Evolutionary conservation across 2,329 filamentous ascomycete genomes (phyloP), one percentile per base, ranked within the genome.

Genomic region (Venturia asperata): DNA sequence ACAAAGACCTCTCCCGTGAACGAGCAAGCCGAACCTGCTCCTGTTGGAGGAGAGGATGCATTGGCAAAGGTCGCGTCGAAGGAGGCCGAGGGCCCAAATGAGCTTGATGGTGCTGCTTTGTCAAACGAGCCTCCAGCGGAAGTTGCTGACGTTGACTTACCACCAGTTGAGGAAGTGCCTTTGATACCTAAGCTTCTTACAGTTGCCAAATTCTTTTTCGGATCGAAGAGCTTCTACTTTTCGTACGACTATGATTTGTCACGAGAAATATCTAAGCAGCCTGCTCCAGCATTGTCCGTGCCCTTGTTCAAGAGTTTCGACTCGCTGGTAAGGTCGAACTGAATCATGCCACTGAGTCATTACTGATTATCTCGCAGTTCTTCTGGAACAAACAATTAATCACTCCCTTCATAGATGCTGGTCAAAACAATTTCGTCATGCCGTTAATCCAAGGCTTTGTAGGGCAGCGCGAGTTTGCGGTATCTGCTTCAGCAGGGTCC

Each of bases 171-270:
- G 21, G 34, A 62, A 42, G 70, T 72, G n/a, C 70, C 71, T 27
- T 77, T 97, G 41, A 79, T 96, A 13, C 93, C 93, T 1, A 96
- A 96, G 72, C 81, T 97, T 47, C 76, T 99, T 52, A 85, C 89
- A 49, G 95, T 90, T 41, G 87, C 91, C 1, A 90, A 90, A 72
- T 85, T 97, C 65, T 85, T 96, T 67, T 93, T 97, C 72, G 87
- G 89, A 0, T 83, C 87, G 0, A 83, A 84, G 68, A 97, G 91
- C 74, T 97, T 97, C 75, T 97, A 89, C 79, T 99, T 93, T 75
- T 92, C 92, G 0, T 97, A 99, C 74, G 94, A 99, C 69, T 84
- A 93, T 73, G 92, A 99, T 73, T 84, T 99, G 62, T 97, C 94
- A 0, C 84, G 88, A 65, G 86, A 83, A 64, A 74, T 83, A 67